These are phyloP conservation scores for Pseudozyma pruni DNA, from an alignment of 1,284 basidiomycete species.

Conservation along the genomic window DNA sequence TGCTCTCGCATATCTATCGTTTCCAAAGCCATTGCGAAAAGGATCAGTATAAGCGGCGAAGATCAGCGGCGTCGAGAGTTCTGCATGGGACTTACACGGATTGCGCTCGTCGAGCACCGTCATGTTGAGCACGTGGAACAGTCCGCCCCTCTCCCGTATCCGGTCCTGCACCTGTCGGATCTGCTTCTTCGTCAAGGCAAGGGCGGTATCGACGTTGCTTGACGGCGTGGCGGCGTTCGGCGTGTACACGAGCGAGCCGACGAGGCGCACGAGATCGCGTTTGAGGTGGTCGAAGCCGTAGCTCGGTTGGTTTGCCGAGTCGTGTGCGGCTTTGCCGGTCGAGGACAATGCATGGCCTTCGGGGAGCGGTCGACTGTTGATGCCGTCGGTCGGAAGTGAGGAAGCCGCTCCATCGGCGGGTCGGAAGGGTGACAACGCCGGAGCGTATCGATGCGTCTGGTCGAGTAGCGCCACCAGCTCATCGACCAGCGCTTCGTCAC, in stretches of 20 bases:
- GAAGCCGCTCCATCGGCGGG: neutral
- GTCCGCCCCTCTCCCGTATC: conserved; percentile 53
- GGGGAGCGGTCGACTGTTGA: conserved; percentile 15
- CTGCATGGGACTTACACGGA: conserved; percentile 58
- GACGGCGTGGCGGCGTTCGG: neutral
- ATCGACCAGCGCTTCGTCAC: conserved; percentile 13
- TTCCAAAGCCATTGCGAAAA: neutral
- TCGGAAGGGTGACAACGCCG: conserved; percentile 53
- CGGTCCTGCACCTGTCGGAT: conserved; percentile 56
- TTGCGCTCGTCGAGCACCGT: conserved; percentile 63
- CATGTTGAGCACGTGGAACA: conserved; percentile 60
- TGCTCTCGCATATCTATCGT: conserved; percentile 62
- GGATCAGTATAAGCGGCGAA: too few species aligned
- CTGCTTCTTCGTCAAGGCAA: conserved; percentile 8
- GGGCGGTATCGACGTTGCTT: too few species aligned
- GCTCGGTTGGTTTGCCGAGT: conserved; percentile 10
- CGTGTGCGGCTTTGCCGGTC: conserved; percentile 31
- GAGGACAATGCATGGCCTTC: conserved; percentile 48
- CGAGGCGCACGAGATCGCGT: conserved; percentile 55
- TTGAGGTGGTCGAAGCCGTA: conserved; percentile 55
- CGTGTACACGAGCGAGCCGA: conserved; percentile 45
- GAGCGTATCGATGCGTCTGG: conserved; percentile 43
- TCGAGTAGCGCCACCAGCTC: conserved; percentile 40
- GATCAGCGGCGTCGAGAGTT: too few species aligned
- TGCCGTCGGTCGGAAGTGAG: too few species aligned